Base-by-base conservation (phyloP, 2,329 filamentous ascomycete species). In the Trichoderma sp. region DNA sequence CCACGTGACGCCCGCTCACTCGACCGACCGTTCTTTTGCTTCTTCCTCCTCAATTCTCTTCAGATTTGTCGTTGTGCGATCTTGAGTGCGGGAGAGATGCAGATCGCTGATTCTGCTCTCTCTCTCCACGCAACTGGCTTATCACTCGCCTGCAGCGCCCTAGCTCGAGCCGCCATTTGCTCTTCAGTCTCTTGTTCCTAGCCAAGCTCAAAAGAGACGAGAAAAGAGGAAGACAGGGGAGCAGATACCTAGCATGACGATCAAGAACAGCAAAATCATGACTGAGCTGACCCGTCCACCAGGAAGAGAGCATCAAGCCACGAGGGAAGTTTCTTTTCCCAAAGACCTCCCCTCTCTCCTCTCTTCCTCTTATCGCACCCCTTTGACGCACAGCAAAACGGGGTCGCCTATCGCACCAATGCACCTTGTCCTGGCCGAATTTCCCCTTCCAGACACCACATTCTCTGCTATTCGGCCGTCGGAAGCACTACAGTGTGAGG, bases 371-470 rank as follows among this genome's bases (percentile, higher is more conserved):
- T 34, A 34, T 39, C 19, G 26, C 59, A 55, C 54, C 63, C 57
- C 43, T 50, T 51, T 51, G 56, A 50, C 30, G 44, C 55, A 48
- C 41, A 26, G 47, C 34, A 51, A 50, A 61, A 60, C 56, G 56
- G 63, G 41, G 52, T 58, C 51, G 59, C 57, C 59, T 59, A 30
- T 51, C 64, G 64, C 64, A 63, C 64, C 59, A 63, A 66, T 66
- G 64, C 64, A 66, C 64, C 51, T 57, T 66, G 58, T 66, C 59
- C 59, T 57, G 48, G 39, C 58, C 19, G 41, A 66, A 66, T 66
- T 66, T 66, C 64, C 64, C 52, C 64, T 66, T 66, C 64, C 28
- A 62, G 64, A 66, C 50, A 57, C 34, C 41, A 63, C 58, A 66
- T 63, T 63, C 64, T 63, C 51, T 57, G 59, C 59, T 41, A 66